phyloP scores from a whole-genome alignment of 805 yeast species.

The Blastobotrys peoriensis region DNA sequence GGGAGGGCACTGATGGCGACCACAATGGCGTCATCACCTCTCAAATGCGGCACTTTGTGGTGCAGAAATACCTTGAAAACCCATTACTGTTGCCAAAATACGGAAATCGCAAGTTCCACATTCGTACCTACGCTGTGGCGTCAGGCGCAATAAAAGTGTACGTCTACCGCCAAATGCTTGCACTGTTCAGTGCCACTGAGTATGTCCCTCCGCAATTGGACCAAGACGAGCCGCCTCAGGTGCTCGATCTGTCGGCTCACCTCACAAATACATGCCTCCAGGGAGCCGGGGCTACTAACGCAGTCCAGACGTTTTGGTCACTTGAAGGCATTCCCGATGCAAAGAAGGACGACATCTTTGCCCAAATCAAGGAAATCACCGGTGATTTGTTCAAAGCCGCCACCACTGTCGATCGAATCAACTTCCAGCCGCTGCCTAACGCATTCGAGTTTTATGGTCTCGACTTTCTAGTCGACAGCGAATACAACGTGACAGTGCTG shows the following conservation, averaged over 20 bases:
- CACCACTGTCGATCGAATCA: slow-evolving; percentile 67
- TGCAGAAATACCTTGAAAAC: slow-evolving; percentile 67
- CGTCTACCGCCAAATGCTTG: slow-evolving; percentile 74
- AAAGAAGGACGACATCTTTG: slow-evolving; percentile 39
- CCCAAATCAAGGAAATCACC: slow-evolving; percentile 54
- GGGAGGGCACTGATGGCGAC: slow-evolving; percentile 30
- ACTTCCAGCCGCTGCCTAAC: slow-evolving; percentile 74
- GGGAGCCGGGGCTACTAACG: slow-evolving; percentile 34
- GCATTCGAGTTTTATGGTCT: slow-evolving; percentile 86
- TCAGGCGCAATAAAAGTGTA: slow-evolving; percentile 68
- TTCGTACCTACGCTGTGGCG: slow-evolving; percentile 76
- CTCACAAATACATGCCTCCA: slow-evolving; percentile 93
- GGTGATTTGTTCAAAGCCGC: slow-evolving; percentile 80
- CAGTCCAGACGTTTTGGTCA: slow-evolving; percentile 61
- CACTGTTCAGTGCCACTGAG: slow-evolving; percentile 63
- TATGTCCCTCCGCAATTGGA: slow-evolving; percentile 36
- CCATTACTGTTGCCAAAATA: slow-evolving; percentile 65
- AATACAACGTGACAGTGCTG: slow-evolving; percentile 49
- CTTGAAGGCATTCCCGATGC: slow-evolving; percentile 39
- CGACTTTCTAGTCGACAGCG: slow-evolving; percentile 70
- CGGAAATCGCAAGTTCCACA: slow-evolving; percentile 74
- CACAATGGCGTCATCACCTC: slow-evolving; percentile 72
- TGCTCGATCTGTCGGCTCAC: slow-evolving; percentile 58
- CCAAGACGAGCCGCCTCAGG: slow-evolving; percentile 23
- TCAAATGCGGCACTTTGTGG: slow-evolving; percentile 83